These are phyloP conservation scores for Solanum habrochaites DNA, from an alignment of 257 asterid species.

Conservation along the genomic window DNA sequence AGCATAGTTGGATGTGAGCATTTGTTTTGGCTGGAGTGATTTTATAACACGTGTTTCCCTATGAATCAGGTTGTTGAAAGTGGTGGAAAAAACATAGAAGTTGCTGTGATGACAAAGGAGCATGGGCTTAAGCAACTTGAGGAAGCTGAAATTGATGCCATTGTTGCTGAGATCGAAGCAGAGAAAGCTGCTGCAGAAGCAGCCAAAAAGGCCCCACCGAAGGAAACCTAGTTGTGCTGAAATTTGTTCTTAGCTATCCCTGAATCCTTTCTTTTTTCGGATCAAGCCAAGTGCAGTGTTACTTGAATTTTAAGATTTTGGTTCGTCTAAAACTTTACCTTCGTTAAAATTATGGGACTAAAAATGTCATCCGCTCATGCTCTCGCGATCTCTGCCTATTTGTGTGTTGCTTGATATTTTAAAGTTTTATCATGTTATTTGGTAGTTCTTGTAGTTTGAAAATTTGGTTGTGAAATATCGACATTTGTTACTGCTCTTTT, in stretches of 20 bases:
- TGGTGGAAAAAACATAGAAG: slow-evolving; percentile 97
- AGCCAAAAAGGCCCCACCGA: slow-evolving; percentile 77
- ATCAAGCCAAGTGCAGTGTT: slow-evolving; percentile 5
- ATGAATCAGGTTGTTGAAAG: slow-evolving; percentile 76
- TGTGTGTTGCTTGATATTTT: background rate
- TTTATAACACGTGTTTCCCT: background rate
- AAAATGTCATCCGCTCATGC: background rate
- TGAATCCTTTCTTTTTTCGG: background rate
- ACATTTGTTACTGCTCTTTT: background rate
- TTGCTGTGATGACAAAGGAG: slow-evolving; percentile 86
- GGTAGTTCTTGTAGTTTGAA: background rate
- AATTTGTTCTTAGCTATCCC: background rate
- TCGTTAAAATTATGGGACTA: background rate
- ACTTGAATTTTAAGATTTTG: background rate
- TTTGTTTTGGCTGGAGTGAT: background rate
- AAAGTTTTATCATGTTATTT: background rate
- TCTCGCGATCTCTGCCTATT: background rate
- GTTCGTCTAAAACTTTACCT: background rate
- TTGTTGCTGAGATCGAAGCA: slow-evolving; percentile 82
- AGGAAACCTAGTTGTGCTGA: slow-evolving; percentile 28
- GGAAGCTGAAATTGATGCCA: slow-evolving; percentile 85
- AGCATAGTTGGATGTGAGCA: background rate
- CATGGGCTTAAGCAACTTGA: slow-evolving; percentile 74
- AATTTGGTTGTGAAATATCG: background rate
- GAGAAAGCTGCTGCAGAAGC: slow-evolving; percentile 99